Evolutionary conservation across 2,329 filamentous ascomycete species (phyloP), one percentile per base, ranked within the genome.

Genomic region (Aspergillus jensenii): DNA sequence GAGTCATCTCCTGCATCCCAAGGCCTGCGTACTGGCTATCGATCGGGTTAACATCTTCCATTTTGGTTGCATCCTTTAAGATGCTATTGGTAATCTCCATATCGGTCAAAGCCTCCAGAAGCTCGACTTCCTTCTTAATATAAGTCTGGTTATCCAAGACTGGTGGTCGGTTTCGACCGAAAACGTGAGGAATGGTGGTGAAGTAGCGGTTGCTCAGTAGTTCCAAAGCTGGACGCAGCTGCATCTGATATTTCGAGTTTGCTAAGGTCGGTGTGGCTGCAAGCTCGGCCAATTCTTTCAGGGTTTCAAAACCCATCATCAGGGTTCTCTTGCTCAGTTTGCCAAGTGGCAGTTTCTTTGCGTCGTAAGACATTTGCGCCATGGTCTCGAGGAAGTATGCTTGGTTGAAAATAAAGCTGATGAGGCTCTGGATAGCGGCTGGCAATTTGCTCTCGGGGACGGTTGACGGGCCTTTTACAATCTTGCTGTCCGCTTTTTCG

Each of bases 331-430:
- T 91, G 79, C 90, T 91, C 23, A 96, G 82, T 70, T 95, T 96
- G 4, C 91, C 92, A 1, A 96, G 79, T 0, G 91, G 91, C 41
- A 96, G 78, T 72, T 96, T 96, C 62, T 88, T 70, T 1, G 74
- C 74, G 48, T 81, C 77, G 52, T 81, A 81, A 2, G 73, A 71
- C 67, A 81, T 73, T 5, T 70, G 68, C 2, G 69, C 71, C 69
- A 81, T 71, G 1, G 75, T 84, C 19, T 82, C 81, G 21, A 84
- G 79, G 72, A 96, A 91, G 69, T 88, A 87, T 21, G 87, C 71
- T 57, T 85, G 82, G 71, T 96, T 93, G 80, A 96, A 96, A 59
- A 96, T 96, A 62, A 96, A 84, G 59, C 87, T 78, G 81, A 96
- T 87, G 19, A 96, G 77, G 8, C 85, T 76, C 68, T 91, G 87